Evolutionary conservation across 2,329 filamentous ascomycete species (phyloP), one percentile per base, ranked within the genome.

Genomic region (Penicillium psychrosexuale): DNA sequence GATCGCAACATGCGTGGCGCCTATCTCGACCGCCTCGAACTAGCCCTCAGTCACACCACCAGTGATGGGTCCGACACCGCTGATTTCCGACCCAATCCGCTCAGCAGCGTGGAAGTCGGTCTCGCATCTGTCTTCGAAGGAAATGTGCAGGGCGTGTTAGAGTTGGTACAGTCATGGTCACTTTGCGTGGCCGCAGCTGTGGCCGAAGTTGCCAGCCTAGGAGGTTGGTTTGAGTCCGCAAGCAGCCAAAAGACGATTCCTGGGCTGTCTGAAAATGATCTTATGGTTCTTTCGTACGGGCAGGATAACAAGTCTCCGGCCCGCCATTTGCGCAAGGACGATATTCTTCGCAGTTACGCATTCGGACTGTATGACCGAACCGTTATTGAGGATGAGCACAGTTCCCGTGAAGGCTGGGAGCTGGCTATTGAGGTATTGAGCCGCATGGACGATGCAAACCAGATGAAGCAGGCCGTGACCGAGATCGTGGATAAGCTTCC

Each of bases 41-140:
- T 86, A 47, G 83, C 87, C 2, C 89, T 96, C 65, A 83, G 86
- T 48, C 73, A 73, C 24, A 83, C 83, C 0, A 84, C 86, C 27
- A 84, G 85, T 33, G 81, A 86, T 22, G 77, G 82, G 5, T 84
- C 87, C 0, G 86, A 91, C 40, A 74, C 78, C 22, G 67, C 69
- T 11, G 76, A 78, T 2, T 89, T 96, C 65, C 82, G 86, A 59
- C 84, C 96, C 59, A 90, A 96, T 71, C 83, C 86, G 0, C 80
- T 87, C 62, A 88, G 89, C 62, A 79, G 85, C 1, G 80, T 94
- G 34, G 91, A 97, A 69, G 86, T 97, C 34, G 90, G 86, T 3
- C 77, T 97, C 48, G 91, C 89, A 4, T 91, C 87, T 52, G 81
- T 90, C 3, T 87, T 96, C 57, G 90, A 96, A 70, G 89, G 89